These are phyloP conservation scores for Diaporthe longicolla DNA, from an alignment of 2,329 filamentous ascomycete species.

Conservation along the genomic window DNA sequence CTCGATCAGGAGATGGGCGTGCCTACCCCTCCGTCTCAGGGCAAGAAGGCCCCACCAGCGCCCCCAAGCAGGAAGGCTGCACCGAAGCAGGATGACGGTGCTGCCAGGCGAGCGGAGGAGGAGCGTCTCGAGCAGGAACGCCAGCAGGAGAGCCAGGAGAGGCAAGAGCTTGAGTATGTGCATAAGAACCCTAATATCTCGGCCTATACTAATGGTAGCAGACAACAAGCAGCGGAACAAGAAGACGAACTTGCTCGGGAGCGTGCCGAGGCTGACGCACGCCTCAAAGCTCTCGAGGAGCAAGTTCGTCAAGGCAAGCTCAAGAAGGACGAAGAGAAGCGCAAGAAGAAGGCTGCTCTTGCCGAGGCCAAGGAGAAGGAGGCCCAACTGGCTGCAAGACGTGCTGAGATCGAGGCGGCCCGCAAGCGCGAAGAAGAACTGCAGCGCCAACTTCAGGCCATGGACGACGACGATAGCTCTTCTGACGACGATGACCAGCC, in stretches of 20 bases:
- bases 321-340: slow-evolving; percentile 97
- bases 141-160: slow-evolving; percentile 80
- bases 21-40: slow-evolving; percentile 66
- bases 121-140: slow-evolving; percentile 79
- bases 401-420: slow-evolving; percentile 92
- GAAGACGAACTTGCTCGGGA: slow-evolving; percentile 87
- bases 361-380: slow-evolving; percentile 93
- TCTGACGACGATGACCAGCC: slow-evolving; percentile 87
- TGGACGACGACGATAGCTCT: slow-evolving; percentile 73
- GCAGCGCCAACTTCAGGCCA: slow-evolving; percentile 85
- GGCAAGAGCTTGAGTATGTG: slow-evolving; percentile 86
- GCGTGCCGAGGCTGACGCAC: slow-evolving; percentile 83
- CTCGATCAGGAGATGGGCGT: slow-evolving; percentile 82
- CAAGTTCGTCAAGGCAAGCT: slow-evolving; percentile 94
- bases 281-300: slow-evolving; percentile 90
- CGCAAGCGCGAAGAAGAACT: slow-evolving; percentile 91
- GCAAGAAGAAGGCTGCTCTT: slow-evolving; percentile 87
- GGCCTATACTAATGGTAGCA: slow-evolving; percentile 58
- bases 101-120: slow-evolving; percentile 73
- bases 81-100: slow-evolving; percentile 72
- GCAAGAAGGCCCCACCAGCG: slow-evolving; percentile 77
- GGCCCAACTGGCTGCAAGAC: slow-evolving; percentile 83
- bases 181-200: slow-evolving; percentile 37
- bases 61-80: slow-evolving; percentile 82
- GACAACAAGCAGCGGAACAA: slow-evolving; percentile 79